Evolutionary conservation across 306 rosid species (phyloP), one percentile per base, ranked within the genome.

Genomic region (Rosa chinensis): DNA sequence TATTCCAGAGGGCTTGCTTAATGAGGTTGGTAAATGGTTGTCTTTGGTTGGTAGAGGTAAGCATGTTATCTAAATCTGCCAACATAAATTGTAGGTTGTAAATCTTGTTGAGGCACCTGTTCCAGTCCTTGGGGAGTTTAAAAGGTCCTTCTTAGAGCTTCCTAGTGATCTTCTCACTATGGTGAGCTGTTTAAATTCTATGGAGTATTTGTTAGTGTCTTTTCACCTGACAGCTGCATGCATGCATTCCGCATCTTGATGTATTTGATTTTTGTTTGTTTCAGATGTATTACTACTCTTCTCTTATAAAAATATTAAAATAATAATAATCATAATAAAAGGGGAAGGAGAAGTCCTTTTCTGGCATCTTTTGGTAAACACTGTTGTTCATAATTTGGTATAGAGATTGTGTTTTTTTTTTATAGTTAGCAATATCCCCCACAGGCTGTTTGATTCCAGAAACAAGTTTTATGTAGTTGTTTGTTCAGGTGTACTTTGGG

Each of bases 21-120:
- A 92, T 45, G 97, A 94, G 97, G 99, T 94, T 70, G 42, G 82
- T 63, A 42, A 77, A 50, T 18, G 49, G n/a, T 45, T 72, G 83
- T 79, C 63, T 82, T 63, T 61, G 63, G 69, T 81, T 83, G 66
- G 76, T 40, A 63, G 14, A 72, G 18, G 17, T 64, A 28, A 80
- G 50, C 66, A 59, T 75, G 20, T 42, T 67, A 35, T 78, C 49
- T 42, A 49, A 58, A 42, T 69, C 20, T 66, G n/a, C 74, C 59
- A 21, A 18, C n/a, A 40, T 75, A 52, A 56, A 76, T 62, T 74
- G 53, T 83, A 94, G 99, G 97, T 94, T 82, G 93, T 85, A 75
- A 94, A 94, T 92, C 97, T 92, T 77, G 95, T 94, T 71, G 99
- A 94, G 88, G 91, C 93, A 23, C 99, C 99, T 82, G 81, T 89